Conservation (phyloP, 2,329 filamentous ascomycete species). For the Intubia oerlemansii region DNA sequence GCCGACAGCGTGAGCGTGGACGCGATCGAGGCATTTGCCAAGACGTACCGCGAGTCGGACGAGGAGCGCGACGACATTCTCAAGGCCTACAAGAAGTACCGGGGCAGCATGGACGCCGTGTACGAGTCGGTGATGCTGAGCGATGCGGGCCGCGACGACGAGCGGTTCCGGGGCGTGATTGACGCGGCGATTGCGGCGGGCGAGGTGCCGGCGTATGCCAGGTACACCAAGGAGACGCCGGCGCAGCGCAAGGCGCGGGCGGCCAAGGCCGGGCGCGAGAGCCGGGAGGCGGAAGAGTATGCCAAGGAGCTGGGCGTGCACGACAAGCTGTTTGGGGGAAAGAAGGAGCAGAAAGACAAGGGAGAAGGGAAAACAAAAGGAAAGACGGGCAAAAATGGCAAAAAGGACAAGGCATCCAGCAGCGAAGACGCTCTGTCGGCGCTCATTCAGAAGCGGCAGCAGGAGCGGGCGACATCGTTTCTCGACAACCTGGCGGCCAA, state of each 20-base stretch:
- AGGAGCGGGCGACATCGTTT: constrained; percentile 38
- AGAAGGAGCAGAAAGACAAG: background rate
- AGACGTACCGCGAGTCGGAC: constrained; percentile 63
- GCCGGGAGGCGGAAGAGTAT: constrained; percentile 50
- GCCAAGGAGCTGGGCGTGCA: constrained; percentile 47
- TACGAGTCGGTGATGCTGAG: constrained; percentile 79
- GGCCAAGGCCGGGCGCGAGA: constrained; percentile 44
- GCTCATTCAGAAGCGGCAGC: constrained; percentile 51
- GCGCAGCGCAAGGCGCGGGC: constrained; percentile 36
- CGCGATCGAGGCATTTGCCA: constrained; percentile 54
- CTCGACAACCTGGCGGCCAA: constrained; percentile 59
- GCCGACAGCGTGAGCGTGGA: constrained; percentile 52
- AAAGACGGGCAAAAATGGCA: constrained; percentile 9
- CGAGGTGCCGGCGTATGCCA: constrained; percentile 42
- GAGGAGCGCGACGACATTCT: constrained; percentile 69
- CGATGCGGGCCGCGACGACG: constrained; percentile 64
- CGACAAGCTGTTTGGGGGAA: constrained; percentile 46
- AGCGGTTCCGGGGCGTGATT: constrained; percentile 62
- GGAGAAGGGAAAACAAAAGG: constrained; percentile 5
- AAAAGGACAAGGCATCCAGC: constrained; percentile 10
- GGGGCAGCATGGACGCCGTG: constrained; percentile 56
- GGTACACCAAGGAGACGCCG: constrained; percentile 55
- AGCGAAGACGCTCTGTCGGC: constrained; percentile 17
- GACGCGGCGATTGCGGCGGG: constrained; percentile 54
- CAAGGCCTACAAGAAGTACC: constrained; percentile 46